These are phyloP conservation scores for Ganoderma sinense DNA, from an alignment of 1,284 basidiomycete genomes.

Conservation along the genomic window DNA sequence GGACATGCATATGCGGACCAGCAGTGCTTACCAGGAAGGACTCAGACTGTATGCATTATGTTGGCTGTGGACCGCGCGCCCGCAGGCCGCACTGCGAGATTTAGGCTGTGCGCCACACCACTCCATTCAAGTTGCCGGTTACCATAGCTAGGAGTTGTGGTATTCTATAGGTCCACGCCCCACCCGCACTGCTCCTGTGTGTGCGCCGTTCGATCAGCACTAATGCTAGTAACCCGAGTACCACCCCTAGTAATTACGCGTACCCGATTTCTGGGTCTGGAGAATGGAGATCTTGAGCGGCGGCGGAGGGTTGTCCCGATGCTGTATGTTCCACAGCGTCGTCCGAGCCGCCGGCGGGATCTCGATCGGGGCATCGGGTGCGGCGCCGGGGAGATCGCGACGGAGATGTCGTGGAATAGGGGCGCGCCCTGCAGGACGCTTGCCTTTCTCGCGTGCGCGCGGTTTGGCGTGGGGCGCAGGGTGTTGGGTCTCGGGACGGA, in stretches of 20 bases:
- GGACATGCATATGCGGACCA: too few relatives aligned
- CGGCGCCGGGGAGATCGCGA: not conserved
- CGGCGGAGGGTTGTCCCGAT: not conserved
- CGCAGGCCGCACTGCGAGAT: not conserved
- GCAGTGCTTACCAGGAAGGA: not conserved
- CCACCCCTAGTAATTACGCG: not conserved
- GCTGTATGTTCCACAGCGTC: too few relatives aligned
- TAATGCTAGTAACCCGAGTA: not conserved
- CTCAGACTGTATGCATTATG: not conserved
- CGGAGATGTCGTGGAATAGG: not conserved
- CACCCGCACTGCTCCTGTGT: not conserved
- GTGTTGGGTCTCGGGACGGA: not conserved
- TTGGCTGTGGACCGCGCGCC: not conserved
- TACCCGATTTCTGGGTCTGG: not conserved
- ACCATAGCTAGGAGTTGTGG: not conserved
- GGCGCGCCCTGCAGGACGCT: not conserved
- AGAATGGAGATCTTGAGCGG: not conserved
- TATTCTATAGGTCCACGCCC: slow-evolving; percentile 2
- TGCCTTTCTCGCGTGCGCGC: not conserved
- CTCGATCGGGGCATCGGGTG: slow-evolving; percentile 3
- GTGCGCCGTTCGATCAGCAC: not conserved
- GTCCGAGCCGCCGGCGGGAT: too few relatives aligned
- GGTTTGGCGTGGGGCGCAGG: not conserved
- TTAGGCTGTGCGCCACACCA: not conserved
- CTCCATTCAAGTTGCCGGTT: slow-evolving; percentile 3